phyloP scores from a whole-genome alignment of 371 early-diverging fungal species.

The Basidiobolus heterosporus region DNA sequence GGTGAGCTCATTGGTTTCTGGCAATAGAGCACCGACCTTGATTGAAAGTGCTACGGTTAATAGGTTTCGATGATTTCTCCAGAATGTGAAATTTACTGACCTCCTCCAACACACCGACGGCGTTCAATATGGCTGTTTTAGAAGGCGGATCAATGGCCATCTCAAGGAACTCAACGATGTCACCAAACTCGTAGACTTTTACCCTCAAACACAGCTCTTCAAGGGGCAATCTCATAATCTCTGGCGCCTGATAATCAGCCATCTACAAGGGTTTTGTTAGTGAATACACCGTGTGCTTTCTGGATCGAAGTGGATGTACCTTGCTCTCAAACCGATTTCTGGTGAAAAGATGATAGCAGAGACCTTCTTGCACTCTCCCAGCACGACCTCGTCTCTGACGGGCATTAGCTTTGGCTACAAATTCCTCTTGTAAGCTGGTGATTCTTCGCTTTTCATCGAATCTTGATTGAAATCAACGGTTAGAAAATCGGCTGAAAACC shows the following conservation, averaged over 20 bases:
- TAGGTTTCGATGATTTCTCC: background rate
- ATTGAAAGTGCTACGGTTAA: background rate
- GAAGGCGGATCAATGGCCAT: constrained; percentile 62
- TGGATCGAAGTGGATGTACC: constrained; percentile 12
- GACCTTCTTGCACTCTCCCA: constrained; percentile 73
- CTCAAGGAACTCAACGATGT: constrained; percentile 39
- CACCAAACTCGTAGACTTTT: constrained; percentile 36
- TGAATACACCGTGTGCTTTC: background rate
- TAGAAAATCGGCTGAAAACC: background rate
- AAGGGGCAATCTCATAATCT: constrained; percentile 56
- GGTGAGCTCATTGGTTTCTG: constrained; percentile 46
- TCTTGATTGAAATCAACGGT: constrained; percentile 6
- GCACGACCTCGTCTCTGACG: constrained; percentile 85
- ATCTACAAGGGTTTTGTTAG: constrained; percentile 15
- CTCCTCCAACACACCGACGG: constrained; percentile 38
- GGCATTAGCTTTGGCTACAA: constrained; percentile 67
- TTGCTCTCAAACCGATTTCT: constrained; percentile 22
- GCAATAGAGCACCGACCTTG: constrained; percentile 24
- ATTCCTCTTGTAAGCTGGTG: constrained; percentile 45
- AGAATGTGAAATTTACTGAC: constrained; percentile 10
- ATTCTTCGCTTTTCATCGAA: constrained; percentile 49
- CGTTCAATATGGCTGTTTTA: constrained; percentile 39
- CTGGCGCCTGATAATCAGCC: constrained; percentile 49
- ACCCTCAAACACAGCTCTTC: constrained; percentile 51
- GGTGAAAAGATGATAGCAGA: constrained; percentile 57